Percentiles rank a stretch among this genome's conserved stretches.
These are phyloP conservation scores for Ascomycota sp. DNA, from an alignment of 2,329 filamentous ascomycete genomes.

Conservation along the genomic window DNA sequence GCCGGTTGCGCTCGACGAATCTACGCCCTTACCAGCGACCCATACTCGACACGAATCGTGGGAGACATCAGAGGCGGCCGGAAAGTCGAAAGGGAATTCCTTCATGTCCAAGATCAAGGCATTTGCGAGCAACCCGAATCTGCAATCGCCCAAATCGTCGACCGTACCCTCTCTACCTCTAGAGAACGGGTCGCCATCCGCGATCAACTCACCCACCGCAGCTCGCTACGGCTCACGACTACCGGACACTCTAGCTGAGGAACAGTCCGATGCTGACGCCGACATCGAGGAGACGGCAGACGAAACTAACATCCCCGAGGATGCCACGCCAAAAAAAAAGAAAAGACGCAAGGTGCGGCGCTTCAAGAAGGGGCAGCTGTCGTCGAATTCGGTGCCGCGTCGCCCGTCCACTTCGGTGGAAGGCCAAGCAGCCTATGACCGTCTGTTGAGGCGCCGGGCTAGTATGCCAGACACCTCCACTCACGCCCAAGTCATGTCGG, in stretches of 20 bases:
- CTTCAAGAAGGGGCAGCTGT: conserved; percentile 31
- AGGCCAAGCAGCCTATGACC: conserved; percentile 19
- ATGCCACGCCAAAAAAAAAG: conserved; percentile 22
- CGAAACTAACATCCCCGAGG: conserved; percentile 34
- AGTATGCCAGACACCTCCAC: conserved; percentile 42
- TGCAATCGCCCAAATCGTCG: conserved; percentile 25
- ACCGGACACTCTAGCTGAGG: conserved; percentile 32
- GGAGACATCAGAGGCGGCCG: conserved; percentile 40
- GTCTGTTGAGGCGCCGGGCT: conserved; percentile 39
- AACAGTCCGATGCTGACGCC: conserved; percentile 28
- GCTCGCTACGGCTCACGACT: conserved; percentile 24
- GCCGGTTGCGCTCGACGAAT: conserved; percentile 27
- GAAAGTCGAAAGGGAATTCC: conserved; percentile 39
- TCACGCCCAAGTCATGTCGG: conserved; percentile 45
- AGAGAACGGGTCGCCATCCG: conserved; percentile 19
- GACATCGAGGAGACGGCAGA: conserved; percentile 77
- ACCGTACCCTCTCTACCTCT: conserved; percentile 7
- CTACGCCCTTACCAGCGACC: conserved; percentile 10
- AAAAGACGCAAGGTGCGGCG: conserved; percentile 43
- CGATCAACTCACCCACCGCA: conserved; percentile 26
- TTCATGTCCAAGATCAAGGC: conserved; percentile 66
- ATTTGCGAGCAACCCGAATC: conserved; percentile 33
- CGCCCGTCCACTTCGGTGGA: conserved; percentile 21
- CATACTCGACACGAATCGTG: conserved; percentile 44
- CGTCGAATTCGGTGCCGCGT: conserved; percentile 42